Evolutionary conservation across 306 rosid species (phyloP), one percentile per base, ranked within the genome.

Genomic region (Fragaria vesca): DNA sequence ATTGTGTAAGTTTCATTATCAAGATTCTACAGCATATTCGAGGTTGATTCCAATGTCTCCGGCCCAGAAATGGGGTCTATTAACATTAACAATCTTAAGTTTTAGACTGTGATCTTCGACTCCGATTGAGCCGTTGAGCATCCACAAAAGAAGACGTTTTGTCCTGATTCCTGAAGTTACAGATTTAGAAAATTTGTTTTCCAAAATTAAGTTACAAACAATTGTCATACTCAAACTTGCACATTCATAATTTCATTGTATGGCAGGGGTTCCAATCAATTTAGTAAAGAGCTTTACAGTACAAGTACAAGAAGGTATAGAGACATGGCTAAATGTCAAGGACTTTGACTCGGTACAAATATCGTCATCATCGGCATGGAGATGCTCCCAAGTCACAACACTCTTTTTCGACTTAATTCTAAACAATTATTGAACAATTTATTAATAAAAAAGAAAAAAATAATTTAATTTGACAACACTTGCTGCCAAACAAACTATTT

Each of bases 401-500:
- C 51, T 54, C 45, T 12, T 62, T 55, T 54, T 34, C 66, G 66
- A 16, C 43, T 73, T 73, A 7, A n/a, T 38, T 66, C 47, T 66
- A 40, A 40, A 60, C 78, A 60, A 8, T 24, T n/a, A 28, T 60
- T 66, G 66, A 67, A 48, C 72, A 60, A 52, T 66, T 82, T 72
- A 57, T 66, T 57, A 60, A 66, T 42, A 13, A 21, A 11, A 30
- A 1, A 36, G 1, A 46, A 5, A 15, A 55, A 15, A 58, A 36
- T 12, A 36, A 45, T 12, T 63, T 8, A 71, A 71, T 30, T 71
- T 69, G 50, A 42, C 69, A 81, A 73, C 68, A 62, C 48, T 76
- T 52, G 66, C 77, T 17, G 81, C 73, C 30, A 26, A 46, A 72
- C 72, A 78, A 76, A 81, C 68, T 74, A 79, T 77, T 81, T 70